Evolutionary conservation across 768 basidiomycete species (phyloP).

Genomic region (Boletus insuetus): DNA sequence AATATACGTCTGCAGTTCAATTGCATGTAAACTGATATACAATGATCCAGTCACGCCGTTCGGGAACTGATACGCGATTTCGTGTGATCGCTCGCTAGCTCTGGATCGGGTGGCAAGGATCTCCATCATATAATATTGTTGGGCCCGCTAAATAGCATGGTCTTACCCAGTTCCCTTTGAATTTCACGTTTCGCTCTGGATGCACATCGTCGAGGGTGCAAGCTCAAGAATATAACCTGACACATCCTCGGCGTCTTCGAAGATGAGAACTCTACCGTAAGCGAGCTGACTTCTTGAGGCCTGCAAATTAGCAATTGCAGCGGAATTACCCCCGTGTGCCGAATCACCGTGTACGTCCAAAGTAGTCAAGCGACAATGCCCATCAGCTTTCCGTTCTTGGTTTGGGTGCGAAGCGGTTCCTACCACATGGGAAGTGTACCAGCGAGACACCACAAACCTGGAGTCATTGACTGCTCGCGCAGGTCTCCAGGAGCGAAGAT

Average conservation of each 20-base stretch:
- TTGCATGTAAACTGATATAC: neutral
- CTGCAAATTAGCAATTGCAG: neutral
- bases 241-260: neutral
- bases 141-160: too few relatives aligned
- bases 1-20: neutral
- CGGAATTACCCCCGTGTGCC: neutral
- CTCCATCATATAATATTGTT: too few relatives aligned
- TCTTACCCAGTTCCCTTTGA: too few relatives aligned
- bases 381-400: conserved; percentile 67
- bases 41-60: neutral
- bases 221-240: too few relatives aligned
- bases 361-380: conserved; percentile 7
- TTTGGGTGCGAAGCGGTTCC: conserved; percentile 42
- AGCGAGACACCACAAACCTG: conserved; percentile 34
- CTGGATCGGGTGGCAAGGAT: neutral
- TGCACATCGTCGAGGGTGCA: too few relatives aligned
- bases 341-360: neutral
- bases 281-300: neutral
- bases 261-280: neutral
- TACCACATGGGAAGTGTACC: conserved; percentile 41
- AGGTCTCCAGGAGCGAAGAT: conserved; percentile 35
- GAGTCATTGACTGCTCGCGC: conserved; percentile 38
- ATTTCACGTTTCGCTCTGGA: too few relatives aligned
- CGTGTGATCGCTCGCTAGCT: neutral
- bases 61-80: neutral